Base-by-base conservation (phyloP, 225 moss, liverwort and hornwort genomes). In the Ulota crispa region DNA sequence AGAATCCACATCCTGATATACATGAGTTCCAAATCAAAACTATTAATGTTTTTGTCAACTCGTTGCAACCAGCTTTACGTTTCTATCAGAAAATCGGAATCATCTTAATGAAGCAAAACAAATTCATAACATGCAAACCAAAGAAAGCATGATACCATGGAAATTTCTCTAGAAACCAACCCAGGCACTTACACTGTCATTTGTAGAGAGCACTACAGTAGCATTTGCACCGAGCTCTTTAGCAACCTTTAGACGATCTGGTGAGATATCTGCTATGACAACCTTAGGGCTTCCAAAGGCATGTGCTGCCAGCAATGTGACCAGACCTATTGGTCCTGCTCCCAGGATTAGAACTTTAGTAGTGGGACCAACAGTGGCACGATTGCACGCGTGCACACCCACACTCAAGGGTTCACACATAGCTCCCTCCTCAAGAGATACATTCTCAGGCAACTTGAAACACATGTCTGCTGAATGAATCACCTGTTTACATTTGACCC, bases 361-460 rank as follows among this genome's bases (percentile, higher is more conserved):
- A 23, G 83, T 55, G 37, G 94, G 92, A 10, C 93, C 78, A 26
- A 94, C 70, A 54, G 41, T 72, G 27, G 94, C 91, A 63, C 96
- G 96, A 8, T 87, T 86, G 73, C 96, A 96, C 30, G 94, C 93
- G 78, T 96, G 96, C 59, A 96, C 93, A 66, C 93, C 96, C 70
- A 96, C 96, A 52, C 94, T 94, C 30, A 96, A 81, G 77, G 96
- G 96, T 83, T 96, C 96, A 77, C 96, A 96, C 96, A 96, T 96
- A 28, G 94, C 96, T 72, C 96, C 96, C 82, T 96, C 96, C 77
- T 96, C 96, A n/a, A 96, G 76, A 1, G 92, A 88, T 41, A 94
- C 91, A 70, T 94, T 94, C 55, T 94, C 93, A 0, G 96, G 96
- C 16, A 96, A 86, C 83, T 96, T 96, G 89, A 96, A 96, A 78